Evolutionary conservation across 164 flowering plant species (phyloP), one percentile per base, ranked within the genome.

Genomic region (Stephania japonica): DNA sequence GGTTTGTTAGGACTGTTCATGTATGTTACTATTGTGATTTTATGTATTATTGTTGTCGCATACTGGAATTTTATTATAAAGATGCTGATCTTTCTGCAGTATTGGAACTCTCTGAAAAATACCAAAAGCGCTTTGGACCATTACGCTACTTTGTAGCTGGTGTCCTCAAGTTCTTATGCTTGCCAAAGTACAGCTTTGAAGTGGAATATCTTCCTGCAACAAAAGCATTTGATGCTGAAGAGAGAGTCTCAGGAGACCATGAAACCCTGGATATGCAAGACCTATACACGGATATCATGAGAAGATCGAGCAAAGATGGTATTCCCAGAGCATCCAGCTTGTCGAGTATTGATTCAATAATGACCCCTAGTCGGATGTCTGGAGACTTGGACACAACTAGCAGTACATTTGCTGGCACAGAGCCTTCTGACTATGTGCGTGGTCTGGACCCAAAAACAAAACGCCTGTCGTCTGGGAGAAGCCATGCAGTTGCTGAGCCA

Each of bases 141-240:
- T 75, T 95, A 65, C 97, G 99, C 61, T 95, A 95, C 75, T 89
- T 95, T 81, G 96, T 95, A 75, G 99, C 99, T 72, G 99, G 99
- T 70, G 83, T 95, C 65, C 91, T 90, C 70, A 95, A 95, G 83
- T 91, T 91, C 79, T 76, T 93, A 14, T 95, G 98, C 86, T 83
- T 95, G 83, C 98, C 99, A 4, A 91, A 93, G 81, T 93, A 95
- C 82, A 91, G 70, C 72, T 95, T 81, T 77, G 98, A 95, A 81
- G 84, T 95, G 76, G 99, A 95, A 79, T 95, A 93, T 80, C 91
- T 91, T 73, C 98, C 96, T n/a, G 96, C 88, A 67, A 76, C 80
- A 70, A 87, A 80, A 77, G 79, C 72, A 71, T 49, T 72, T 53
- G 83, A 86, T 43, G 78, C 65, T 21, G 90, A 87, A 53, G 89